These are phyloP conservation scores for Tuber borchii DNA, from an alignment of 495 filamentous ascomycete species.

Conservation along the genomic window DNA sequence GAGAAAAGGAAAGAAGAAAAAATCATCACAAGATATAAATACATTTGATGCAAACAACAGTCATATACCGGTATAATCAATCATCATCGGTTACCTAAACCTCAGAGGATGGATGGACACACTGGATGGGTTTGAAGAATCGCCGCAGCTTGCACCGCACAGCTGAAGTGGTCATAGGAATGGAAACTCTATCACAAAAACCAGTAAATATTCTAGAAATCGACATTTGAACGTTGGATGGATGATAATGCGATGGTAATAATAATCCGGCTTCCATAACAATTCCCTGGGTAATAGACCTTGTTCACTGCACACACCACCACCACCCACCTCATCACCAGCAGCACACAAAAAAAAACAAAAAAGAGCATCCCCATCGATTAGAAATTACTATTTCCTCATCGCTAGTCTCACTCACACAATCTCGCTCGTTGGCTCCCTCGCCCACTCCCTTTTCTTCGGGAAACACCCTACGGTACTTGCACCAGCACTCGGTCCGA, in stretches of 20 bases:
- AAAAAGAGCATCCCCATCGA: neutral
- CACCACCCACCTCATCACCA: neutral
- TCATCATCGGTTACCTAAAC: conserved; percentile 4
- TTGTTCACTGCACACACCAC: neutral
- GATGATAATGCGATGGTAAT: neutral
- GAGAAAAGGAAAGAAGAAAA: neutral
- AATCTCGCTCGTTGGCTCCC: neutral
- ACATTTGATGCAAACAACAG: neutral
- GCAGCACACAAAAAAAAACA: neutral
- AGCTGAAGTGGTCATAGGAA: neutral
- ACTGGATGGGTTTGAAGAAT: neutral
- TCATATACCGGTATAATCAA: neutral
- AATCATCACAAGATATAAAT: neutral
- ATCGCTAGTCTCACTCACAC: neutral
- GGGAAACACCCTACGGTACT: neutral
- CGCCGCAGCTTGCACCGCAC: conserved; percentile 1
- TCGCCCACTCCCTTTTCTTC: neutral
- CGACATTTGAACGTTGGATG: neutral
- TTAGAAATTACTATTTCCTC: neutral
- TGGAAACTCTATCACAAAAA: conserved; percentile 1
- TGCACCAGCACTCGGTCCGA: neutral
- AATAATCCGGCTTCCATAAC: neutral
- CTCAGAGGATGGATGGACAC: neutral
- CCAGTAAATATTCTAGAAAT: neutral
- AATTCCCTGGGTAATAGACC: neutral